phyloP scores from a whole-genome alignment of 2,329 filamentous ascomycete genomes.

The Dactylellina parvicollis region DNA sequence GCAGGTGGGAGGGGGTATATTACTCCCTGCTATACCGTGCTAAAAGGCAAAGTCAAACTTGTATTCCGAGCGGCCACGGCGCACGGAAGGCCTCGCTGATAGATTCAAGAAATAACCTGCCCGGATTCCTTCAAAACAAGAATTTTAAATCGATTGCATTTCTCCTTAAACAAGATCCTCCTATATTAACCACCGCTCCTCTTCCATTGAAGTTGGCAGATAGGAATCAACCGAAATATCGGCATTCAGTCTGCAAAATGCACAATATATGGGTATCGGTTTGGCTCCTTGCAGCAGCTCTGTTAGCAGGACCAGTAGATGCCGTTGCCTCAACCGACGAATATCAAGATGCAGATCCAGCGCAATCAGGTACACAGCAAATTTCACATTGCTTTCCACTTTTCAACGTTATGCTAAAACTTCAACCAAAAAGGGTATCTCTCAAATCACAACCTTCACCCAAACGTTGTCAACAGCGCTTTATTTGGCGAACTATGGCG shows the following conservation, averaged over 20 bases:
- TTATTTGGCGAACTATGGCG: constrained; percentile 42
- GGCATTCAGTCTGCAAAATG: background rate
- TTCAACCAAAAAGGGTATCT: constrained; percentile 26
- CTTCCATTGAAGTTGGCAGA: background rate
- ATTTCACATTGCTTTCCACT: background rate
- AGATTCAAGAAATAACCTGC: background rate
- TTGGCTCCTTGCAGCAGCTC: background rate
- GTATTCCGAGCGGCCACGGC: background rate
- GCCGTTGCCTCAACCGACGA: constrained; percentile 30
- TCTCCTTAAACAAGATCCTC: background rate
- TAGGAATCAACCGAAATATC: background rate
- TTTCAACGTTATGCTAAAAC: background rate
- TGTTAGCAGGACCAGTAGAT: background rate
- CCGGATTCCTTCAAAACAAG: background rate
- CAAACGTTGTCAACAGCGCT: constrained; percentile 26
- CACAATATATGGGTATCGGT: background rate
- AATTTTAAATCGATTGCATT: background rate
- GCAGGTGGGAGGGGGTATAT: background rate
- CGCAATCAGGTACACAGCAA: constrained; percentile 24
- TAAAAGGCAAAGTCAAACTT: too few species aligned
- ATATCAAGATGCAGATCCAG: constrained; percentile 42
- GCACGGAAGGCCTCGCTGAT: background rate
- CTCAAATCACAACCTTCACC: constrained; percentile 46
- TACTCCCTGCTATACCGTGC: too few species aligned
- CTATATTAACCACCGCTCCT: background rate